Conservation (phyloP, 257 asterid genomes). For the Scutellaria galericulata region DNA sequence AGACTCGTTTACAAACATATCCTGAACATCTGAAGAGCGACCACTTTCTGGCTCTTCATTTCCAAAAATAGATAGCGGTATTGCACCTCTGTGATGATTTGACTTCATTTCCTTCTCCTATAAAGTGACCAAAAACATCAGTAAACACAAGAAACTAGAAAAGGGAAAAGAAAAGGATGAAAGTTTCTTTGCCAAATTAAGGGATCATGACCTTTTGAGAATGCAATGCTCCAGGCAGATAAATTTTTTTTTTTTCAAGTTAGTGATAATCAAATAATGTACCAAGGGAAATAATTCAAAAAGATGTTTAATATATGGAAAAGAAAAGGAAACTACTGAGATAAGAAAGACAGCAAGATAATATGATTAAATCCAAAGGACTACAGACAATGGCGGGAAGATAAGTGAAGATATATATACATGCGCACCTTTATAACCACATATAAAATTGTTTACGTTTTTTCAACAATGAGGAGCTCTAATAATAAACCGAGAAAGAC, state of each 20-base stretch:
- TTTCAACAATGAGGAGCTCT: conserved; percentile 6
- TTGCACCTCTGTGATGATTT: conserved; percentile 49
- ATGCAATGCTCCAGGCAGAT: conserved; percentile 27
- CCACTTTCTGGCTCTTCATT: conserved; percentile 60
- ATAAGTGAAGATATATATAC: not conserved
- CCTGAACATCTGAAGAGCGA: conserved; percentile 50
- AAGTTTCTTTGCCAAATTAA: conserved; percentile 1
- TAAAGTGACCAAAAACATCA: conserved; percentile 32
- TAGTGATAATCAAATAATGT: conserved; percentile 11
- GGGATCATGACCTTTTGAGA: conserved; percentile 20
- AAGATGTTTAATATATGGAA: not conserved
- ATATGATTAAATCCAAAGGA: not conserved
- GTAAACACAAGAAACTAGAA: conserved; percentile 4
- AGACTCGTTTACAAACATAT: conserved; percentile 47
- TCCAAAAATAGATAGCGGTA: conserved; percentile 74
- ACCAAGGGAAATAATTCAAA: not conserved
- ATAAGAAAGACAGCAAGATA: conserved; percentile 20
- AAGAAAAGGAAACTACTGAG: not conserved
- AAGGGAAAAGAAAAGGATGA: conserved; percentile 25
- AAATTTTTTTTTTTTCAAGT: not conserved
- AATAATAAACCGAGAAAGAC: not conserved
- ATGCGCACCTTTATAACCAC: not conserved
- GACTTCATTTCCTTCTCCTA: conserved; percentile 53
- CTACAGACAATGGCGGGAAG: conserved; percentile 9
- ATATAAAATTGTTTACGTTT: not conserved